Percentiles rank a stretch among this genome's conserved stretches.
phyloP scores from a whole-genome alignment of 805 yeast species.

The Saccharomycopsis guyanensis region DNA sequence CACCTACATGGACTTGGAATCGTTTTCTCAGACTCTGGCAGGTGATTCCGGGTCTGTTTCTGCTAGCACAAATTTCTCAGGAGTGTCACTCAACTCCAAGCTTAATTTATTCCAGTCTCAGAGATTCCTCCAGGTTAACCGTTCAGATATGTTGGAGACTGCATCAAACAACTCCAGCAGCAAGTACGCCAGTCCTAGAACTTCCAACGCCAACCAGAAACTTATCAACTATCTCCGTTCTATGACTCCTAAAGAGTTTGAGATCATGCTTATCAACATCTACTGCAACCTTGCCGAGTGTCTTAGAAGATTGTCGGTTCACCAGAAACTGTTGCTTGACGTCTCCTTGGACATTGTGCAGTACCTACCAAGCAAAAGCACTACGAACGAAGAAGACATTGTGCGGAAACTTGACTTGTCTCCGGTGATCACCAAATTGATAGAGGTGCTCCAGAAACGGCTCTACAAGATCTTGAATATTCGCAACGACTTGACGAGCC shows the following conservation, averaged over 20 bases:
- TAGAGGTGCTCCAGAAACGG: constrained; percentile 65
- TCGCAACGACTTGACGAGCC: constrained; percentile 51
- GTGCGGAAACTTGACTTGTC: constrained; percentile 53
- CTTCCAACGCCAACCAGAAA: constrained; percentile 21
- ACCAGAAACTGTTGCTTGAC: constrained; percentile 73
- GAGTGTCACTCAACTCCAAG: constrained; percentile 4
- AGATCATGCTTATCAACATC: constrained; percentile 53
- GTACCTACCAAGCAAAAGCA: constrained; percentile 26
- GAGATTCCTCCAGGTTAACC: neutral
- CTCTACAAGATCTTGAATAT: constrained; percentile 72
- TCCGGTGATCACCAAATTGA: constrained; percentile 54
- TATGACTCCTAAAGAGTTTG: constrained; percentile 69
- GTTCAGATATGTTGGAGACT: constrained; percentile 6
- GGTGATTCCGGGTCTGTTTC: neutral
- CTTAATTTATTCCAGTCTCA: constrained; percentile 4
- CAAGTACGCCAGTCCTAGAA: neutral
- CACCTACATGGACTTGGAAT: neutral
- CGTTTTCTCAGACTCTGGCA: neutral
- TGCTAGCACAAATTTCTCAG: neutral
- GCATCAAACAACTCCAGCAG: constrained; percentile 11
- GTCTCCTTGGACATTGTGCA: constrained; percentile 45
- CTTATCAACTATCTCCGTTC: constrained; percentile 47
- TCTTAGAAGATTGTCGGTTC: constrained; percentile 62
- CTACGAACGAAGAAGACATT: constrained; percentile 25
- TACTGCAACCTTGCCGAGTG: constrained; percentile 64